These are phyloP conservation scores for Lactifluus piperatus DNA, from an alignment of 768 basidiomycete genomes.

Conservation along the genomic window DNA sequence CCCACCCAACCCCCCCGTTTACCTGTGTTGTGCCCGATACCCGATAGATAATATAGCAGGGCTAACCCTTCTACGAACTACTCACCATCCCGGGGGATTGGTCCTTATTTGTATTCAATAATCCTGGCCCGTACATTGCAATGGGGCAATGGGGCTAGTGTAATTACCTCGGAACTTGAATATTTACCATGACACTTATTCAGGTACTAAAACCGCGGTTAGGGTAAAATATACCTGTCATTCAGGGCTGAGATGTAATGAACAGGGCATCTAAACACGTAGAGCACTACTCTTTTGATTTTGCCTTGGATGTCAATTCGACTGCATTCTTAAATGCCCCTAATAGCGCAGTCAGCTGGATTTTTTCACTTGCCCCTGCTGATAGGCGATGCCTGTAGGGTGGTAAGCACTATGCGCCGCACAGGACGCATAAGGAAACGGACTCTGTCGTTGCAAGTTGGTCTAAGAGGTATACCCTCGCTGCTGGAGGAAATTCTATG, in stretches of 20 bases:
- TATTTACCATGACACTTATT: background rate
- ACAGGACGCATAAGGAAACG: conserved; percentile 25
- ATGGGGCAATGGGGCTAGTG: background rate
- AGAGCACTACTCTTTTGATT: conserved; percentile 15
- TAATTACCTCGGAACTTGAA: background rate
- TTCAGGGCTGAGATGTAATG: background rate
- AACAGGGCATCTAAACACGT: conserved; percentile 6
- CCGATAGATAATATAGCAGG: no score
- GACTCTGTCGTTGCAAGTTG: conserved; percentile 94
- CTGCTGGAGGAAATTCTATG: conserved; percentile 76
- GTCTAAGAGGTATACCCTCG: conserved; percentile 87
- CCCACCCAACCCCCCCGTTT: no score
- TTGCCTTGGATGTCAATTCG: conserved; percentile 50
- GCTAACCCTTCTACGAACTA: background rate
- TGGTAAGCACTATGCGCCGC: background rate
- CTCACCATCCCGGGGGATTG: background rate
- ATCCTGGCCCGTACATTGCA: background rate
- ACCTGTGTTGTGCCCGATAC: no score
- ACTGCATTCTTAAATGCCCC: conserved; percentile 92
- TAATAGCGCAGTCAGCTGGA: conserved; percentile 85
- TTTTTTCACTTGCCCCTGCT: conserved; percentile 87
- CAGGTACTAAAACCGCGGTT: background rate
- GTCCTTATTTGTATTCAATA: background rate
- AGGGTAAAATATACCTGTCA: background rate
- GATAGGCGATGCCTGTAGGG: conserved; percentile 73